Conservation (phyloP, 306 rosid species). For the Notholithocarpus densiflorus region DNA sequence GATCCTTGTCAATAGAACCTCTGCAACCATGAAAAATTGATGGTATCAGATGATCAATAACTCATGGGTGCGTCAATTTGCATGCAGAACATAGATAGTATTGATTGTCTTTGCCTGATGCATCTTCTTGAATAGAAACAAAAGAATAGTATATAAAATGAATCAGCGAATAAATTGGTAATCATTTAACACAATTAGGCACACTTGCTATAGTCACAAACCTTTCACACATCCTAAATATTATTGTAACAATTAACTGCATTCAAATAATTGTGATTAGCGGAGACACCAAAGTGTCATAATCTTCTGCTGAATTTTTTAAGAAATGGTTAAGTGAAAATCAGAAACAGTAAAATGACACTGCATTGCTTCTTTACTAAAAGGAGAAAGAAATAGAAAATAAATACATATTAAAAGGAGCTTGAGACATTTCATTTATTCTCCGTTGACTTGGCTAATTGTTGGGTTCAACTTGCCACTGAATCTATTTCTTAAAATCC, state of each 20-base stretch:
- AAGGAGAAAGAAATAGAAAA: not conserved
- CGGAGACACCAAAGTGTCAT: not conserved
- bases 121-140: not conserved
- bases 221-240: not conserved
- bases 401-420: not conserved
- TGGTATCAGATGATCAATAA: not conserved
- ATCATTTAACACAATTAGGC: not conserved
- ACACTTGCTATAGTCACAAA: not conserved
- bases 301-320: not conserved
- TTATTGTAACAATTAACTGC: not conserved
- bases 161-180: not conserved
- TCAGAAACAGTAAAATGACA: too few species aligned
- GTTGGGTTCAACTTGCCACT: not conserved
- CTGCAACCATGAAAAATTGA: constrained; percentile 25
- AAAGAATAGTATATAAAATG: not conserved
- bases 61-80: not conserved
- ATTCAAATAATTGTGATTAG: not conserved
- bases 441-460: not conserved
- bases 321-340: not conserved
- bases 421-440: not conserved
- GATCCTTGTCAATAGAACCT: constrained; percentile 49
- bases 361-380: not conserved
- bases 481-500: not conserved
- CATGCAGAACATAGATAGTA: not conserved
- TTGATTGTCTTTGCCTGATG: not conserved